A percentile compares a stretch with the other conserved stretches of the same genome.
Conservation (phyloP, 2,329 filamentous ascomycete genomes). For the Xylaria digitata region DNA sequence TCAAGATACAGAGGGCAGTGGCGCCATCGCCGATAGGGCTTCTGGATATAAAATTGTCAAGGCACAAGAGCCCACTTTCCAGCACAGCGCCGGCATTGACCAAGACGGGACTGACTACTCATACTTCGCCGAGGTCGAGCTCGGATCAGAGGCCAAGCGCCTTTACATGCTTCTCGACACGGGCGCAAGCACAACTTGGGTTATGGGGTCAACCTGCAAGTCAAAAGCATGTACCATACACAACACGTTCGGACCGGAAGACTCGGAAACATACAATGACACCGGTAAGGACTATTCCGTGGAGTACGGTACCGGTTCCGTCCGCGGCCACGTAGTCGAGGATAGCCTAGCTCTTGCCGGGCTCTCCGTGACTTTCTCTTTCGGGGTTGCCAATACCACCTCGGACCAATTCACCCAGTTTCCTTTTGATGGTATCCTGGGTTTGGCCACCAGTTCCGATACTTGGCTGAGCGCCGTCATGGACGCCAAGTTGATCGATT, state of each 20-base stretch:
- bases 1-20: slow-evolving; percentile 37
- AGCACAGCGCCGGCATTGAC: slow-evolving; percentile 65
- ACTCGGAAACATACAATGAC: slow-evolving; percentile 72
- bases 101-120: slow-evolving; percentile 75
- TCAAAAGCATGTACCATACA: slow-evolving; percentile 75
- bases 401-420: slow-evolving; percentile 81
- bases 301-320: slow-evolving; percentile 80
- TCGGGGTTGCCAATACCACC: slow-evolving; percentile 78
- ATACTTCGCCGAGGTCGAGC: slow-evolving; percentile 68
- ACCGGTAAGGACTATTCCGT: slow-evolving; percentile 70
- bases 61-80: slow-evolving; percentile 58
- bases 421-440: slow-evolving; percentile 89
- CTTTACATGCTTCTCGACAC: slow-evolving; percentile 74
- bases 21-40: slow-evolving; percentile 52
- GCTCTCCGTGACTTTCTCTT: slow-evolving; percentile 71
- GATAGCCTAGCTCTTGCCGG: slow-evolving; percentile 77
- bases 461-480: slow-evolving; percentile 75
- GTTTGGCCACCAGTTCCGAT: slow-evolving; percentile 75
- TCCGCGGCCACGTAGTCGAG: slow-evolving; percentile 72
- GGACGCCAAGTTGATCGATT: slow-evolving; percentile 63
- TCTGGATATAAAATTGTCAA: slow-evolving; percentile 62
- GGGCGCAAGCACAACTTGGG: slow-evolving; percentile 80
- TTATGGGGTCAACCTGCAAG: slow-evolving; percentile 78
- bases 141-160: slow-evolving; percentile 66
- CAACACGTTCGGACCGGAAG: slow-evolving; percentile 72